Conservation (phyloP, 176 grass and related monocot species). For the Tillandsia fasciculata region DNA sequence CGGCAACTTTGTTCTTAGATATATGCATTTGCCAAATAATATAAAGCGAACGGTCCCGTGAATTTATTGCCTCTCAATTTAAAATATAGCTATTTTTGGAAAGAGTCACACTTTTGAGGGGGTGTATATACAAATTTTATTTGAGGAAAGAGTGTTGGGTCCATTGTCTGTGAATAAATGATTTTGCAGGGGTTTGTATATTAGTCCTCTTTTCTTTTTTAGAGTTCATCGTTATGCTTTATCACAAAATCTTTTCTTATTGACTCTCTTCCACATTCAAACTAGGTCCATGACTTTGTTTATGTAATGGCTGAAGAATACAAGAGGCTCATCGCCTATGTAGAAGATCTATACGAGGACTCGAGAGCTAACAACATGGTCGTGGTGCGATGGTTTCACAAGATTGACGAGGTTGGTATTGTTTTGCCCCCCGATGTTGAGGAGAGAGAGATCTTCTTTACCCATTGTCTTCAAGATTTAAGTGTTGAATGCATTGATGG, state of each 20-base stretch:
- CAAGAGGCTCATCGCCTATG: slow-evolving; percentile 73
- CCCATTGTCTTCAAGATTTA: slow-evolving; percentile 74
- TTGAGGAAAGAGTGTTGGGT: too few relatives aligned
- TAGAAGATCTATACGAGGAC: slow-evolving; percentile 88
- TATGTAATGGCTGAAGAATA: slow-evolving; percentile 79
- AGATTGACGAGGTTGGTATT: slow-evolving; percentile 69
- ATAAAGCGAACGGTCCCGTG: too few relatives aligned
- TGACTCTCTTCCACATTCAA: neutral
- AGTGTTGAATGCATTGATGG: slow-evolving; percentile 96
- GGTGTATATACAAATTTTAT: too few relatives aligned
- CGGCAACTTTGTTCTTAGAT: too few relatives aligned
- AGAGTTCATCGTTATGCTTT: neutral
- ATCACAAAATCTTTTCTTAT: neutral
- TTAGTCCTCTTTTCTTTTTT: too few relatives aligned
- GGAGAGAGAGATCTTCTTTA: slow-evolving; percentile 81
- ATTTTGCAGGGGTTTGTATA: too few relatives aligned
- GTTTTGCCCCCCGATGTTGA: slow-evolving; percentile 38
- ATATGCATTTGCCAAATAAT: too few relatives aligned
- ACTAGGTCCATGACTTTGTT: slow-evolving; percentile 84
- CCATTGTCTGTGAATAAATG: too few relatives aligned
- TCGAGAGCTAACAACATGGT: slow-evolving; percentile 64
- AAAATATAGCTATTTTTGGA: too few relatives aligned
- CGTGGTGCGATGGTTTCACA: slow-evolving; percentile 78
- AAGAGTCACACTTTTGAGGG: too few relatives aligned
- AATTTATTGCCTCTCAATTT: too few relatives aligned